Percentiles rank a stretch among this genome's conserved stretches.
Evolutionary conservation across 345 rosid genomes (phyloP).

Genomic region (Eucalyptus tenuipes): DNA sequence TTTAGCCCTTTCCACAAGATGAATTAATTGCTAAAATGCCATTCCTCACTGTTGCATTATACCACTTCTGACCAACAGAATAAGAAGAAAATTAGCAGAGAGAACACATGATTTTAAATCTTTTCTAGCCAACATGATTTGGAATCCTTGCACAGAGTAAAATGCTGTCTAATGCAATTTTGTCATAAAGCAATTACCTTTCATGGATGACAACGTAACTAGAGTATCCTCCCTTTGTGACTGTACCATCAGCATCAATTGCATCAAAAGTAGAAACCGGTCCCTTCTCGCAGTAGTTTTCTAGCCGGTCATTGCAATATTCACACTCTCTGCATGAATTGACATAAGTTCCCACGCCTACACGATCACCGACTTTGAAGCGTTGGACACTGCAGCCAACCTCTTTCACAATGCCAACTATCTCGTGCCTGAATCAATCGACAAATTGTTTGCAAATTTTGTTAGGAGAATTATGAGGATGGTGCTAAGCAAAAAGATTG

Average conservation of each 20-base stretch:
- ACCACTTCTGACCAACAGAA: neutral
- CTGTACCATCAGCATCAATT: conserved; percentile 59
- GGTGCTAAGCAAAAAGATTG: neutral
- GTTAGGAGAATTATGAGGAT: neutral
- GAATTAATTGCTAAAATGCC: neutral
- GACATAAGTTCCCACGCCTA: conserved; percentile 88
- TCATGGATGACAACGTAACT: conserved; percentile 61
- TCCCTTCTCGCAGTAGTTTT: conserved; percentile 45
- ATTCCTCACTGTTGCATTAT: neutral
- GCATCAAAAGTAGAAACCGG: conserved; percentile 52
- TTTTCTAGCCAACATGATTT: neutral
- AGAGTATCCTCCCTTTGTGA: conserved; percentile 90
- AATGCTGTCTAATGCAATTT: neutral
- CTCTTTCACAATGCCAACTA: conserved; percentile 67
- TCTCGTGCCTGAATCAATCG: conserved; percentile 53
- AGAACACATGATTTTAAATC: neutral
- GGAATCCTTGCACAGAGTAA: neutral
- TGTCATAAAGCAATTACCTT: conserved; percentile 16
- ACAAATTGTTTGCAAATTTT: neutral
- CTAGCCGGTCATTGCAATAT: conserved; percentile 38
- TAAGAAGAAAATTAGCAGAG: neutral
- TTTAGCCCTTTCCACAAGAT: neutral
- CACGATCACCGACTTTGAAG: conserved; percentile 65
- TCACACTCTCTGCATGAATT: conserved; percentile 75
- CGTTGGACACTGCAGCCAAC: conserved; percentile 53